phyloP scores from a whole-genome alignment of 2,329 filamentous ascomycete genomes.

The Ilyonectria mors-panacis region DNA sequence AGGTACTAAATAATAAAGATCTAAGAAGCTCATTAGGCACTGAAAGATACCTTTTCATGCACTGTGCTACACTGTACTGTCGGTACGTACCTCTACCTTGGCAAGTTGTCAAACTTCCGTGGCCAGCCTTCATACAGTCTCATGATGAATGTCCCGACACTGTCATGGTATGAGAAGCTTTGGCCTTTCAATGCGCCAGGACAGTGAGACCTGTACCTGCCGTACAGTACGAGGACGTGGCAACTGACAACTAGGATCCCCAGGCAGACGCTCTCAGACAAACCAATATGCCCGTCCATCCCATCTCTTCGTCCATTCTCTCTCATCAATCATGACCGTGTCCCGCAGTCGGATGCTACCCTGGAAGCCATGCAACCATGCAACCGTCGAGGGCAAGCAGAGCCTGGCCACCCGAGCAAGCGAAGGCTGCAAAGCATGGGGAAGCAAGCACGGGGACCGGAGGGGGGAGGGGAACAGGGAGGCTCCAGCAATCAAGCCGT shows the following conservation, averaged over 20 bases:
- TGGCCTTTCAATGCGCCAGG: neutral
- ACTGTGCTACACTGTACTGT: no score
- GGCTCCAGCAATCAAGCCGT: slow-evolving; percentile 33
- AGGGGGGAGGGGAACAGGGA: slow-evolving; percentile 14
- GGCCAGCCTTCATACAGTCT: slow-evolving; percentile 22
- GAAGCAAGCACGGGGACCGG: slow-evolving; percentile 26
- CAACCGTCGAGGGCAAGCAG: slow-evolving; percentile 33
- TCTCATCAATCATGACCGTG: slow-evolving; percentile 27
- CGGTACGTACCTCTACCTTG: no score
- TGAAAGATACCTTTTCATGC: no score
- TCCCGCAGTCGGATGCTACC: slow-evolving; percentile 42
- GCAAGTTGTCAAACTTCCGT: no score
- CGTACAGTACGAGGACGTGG: slow-evolving; percentile 9
- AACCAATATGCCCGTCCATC: slow-evolving; percentile 29
- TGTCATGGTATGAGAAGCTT: slow-evolving; percentile 29
- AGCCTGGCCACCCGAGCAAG: slow-evolving; percentile 36
- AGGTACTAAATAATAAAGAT: no score
- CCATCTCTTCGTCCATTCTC: slow-evolving; percentile 36
- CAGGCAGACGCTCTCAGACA: slow-evolving; percentile 16
- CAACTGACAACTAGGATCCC: neutral
- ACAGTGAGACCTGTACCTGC: slow-evolving; percentile 8
- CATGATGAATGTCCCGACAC: slow-evolving; percentile 21
- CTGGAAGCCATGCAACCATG: slow-evolving; percentile 33
- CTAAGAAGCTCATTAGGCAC: no score
- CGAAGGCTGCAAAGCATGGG: slow-evolving; percentile 40